Percentiles rank a stretch among this genome's conserved stretches.
These are phyloP conservation scores for Cyanodermella asteris DNA, from an alignment of 2,329 filamentous ascomycete genomes.

Conservation along the genomic window DNA sequence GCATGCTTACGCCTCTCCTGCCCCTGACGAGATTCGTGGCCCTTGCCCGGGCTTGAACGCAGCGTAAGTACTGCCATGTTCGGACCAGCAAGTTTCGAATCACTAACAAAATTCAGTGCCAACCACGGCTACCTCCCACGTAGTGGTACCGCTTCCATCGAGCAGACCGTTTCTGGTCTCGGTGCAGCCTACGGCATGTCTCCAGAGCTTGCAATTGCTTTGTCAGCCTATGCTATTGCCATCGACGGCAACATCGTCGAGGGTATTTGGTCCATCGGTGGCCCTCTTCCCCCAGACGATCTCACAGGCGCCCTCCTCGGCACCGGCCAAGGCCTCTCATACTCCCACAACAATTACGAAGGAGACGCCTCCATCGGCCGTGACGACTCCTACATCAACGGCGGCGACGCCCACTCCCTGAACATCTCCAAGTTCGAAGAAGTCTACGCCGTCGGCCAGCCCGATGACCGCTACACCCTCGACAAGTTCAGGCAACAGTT, in stretches of 20 bases:
- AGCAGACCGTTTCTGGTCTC: conserved; percentile 12
- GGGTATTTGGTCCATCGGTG: too few relatives aligned
- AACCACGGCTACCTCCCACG: conserved; percentile 21
- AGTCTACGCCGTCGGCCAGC: too few relatives aligned
- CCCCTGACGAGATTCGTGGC: conserved; percentile 11
- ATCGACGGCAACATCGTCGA: conserved; percentile 11
- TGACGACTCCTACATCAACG: conserved; percentile 8
- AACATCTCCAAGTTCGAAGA: neutral
- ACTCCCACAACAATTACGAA: conserved; percentile 10
- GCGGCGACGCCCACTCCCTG: neutral
- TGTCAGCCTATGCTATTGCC: conserved; percentile 13
- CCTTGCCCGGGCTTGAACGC: conserved; percentile 20
- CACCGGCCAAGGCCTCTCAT: conserved; percentile 7
- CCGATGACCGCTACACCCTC: too few relatives aligned
- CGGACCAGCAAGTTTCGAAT: too few relatives aligned
- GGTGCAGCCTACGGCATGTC: too few relatives aligned
- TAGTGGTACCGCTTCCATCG: conserved; percentile 16
- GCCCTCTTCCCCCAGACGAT: neutral
- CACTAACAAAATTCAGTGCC: too few relatives aligned
- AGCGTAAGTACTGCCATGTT: too few relatives aligned
- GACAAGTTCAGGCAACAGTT: too few relatives aligned
- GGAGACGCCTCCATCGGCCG: conserved; percentile 9
- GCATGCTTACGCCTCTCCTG: conserved; percentile 4
- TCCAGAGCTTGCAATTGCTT: conserved; percentile 16
- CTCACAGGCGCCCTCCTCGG: conserved; percentile 8